Evolutionary conservation across 305 asterid species (phyloP).

Genomic region (Fraxinus dipetala): DNA sequence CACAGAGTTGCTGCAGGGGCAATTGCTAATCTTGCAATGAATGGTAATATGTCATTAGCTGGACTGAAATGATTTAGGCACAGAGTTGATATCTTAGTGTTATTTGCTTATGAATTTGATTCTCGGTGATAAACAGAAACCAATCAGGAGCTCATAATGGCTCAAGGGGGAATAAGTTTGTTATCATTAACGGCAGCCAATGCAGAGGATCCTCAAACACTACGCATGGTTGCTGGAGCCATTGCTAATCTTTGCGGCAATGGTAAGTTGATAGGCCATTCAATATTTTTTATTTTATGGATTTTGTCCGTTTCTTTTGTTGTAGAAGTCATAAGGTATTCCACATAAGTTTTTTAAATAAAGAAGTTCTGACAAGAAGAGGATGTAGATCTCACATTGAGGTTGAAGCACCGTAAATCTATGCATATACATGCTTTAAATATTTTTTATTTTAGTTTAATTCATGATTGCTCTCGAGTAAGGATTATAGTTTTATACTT

Average conservation of each 20-base stretch:
- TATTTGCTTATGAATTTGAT: conserved; percentile 19
- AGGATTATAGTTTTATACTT: neutral
- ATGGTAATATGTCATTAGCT: conserved; percentile 45
- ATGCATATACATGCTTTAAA: neutral
- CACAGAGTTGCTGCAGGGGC: conserved; percentile 93
- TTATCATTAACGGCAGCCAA: conserved; percentile 61
- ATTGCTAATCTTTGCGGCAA: conserved; percentile 90
- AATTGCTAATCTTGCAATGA: conserved; percentile 91
- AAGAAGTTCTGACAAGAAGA: neutral
- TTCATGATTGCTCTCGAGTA: neutral
- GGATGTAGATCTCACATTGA: neutral
- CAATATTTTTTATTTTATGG: neutral
- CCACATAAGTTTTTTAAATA: neutral
- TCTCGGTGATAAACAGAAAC: conserved; percentile 47
- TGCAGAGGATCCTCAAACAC: conserved; percentile 89
- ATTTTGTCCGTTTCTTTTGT: neutral
- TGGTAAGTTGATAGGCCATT: conserved; percentile 38
- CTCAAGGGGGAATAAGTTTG: conserved; percentile 71
- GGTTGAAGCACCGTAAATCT: neutral
- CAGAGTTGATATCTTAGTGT: neutral
- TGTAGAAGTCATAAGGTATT: neutral
- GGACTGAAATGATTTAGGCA: neutral
- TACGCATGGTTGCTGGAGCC: conserved; percentile 95
- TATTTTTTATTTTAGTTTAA: neutral
- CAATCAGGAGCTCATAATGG: conserved; percentile 84